Evolutionary conservation across 2,329 filamentous ascomycete species (phyloP).

Genomic region (Fusarium virguliforme): DNA sequence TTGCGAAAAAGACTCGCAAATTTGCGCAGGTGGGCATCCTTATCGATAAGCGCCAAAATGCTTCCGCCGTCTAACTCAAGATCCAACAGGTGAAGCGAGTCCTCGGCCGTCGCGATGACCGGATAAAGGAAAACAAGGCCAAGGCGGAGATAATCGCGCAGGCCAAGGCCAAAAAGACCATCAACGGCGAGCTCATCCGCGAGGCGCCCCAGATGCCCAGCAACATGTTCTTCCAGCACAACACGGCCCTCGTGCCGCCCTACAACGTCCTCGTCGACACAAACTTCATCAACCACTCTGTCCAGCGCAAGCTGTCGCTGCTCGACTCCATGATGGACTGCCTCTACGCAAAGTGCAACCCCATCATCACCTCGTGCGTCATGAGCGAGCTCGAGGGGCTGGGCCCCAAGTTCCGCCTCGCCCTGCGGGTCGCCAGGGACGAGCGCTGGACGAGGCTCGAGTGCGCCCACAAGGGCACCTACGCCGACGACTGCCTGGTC

Average conservation of each 20-base stretch:
- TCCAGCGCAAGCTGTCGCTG: constrained; percentile 90
- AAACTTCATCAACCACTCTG: constrained; percentile 92
- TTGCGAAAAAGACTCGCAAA: constrained; percentile 92
- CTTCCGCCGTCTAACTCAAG: constrained; percentile 32
- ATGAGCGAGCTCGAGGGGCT: constrained; percentile 92
- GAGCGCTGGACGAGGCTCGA: constrained; percentile 88
- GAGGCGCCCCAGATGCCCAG: constrained; percentile 88
- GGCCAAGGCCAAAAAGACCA: constrained; percentile 72
- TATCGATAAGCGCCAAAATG: constrained; percentile 53
- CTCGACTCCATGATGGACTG: constrained; percentile 94
- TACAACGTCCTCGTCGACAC: constrained; percentile 80
- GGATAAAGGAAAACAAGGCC: constrained; percentile 85
- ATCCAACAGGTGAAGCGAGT: constrained; percentile 79
- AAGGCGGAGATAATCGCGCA: constrained; percentile 74
- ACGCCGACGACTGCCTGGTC: constrained; percentile 88
- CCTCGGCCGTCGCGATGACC: constrained; percentile 84
- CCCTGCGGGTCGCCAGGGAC: constrained; percentile 88
- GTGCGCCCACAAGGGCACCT: constrained; percentile 90
- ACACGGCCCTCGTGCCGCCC: constrained; percentile 87
- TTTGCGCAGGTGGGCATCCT: constrained; percentile 75
- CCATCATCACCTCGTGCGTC: constrained; percentile 84
- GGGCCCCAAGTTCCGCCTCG: constrained; percentile 89
- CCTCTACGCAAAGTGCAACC: constrained; percentile 91
- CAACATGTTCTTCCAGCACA: constrained; percentile 90
- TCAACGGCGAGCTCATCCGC: constrained; percentile 75